Evolutionary conservation across 2,329 filamentous ascomycete genomes (phyloP).

Genomic region (Ophiostoma sp.): DNA sequence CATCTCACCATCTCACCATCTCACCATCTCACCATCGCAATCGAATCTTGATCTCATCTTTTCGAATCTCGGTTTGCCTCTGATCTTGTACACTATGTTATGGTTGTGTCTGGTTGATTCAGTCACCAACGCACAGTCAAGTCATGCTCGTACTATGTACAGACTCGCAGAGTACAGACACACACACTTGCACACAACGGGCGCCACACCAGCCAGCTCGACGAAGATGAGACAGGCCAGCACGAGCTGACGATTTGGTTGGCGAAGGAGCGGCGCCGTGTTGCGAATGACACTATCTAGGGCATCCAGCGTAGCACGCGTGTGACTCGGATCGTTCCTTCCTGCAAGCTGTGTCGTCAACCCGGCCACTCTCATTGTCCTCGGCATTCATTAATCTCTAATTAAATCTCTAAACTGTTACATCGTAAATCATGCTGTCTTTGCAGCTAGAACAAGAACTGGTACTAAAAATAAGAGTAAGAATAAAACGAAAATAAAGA

Average conservation of each 20-base stretch:
- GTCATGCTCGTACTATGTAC: not conserved
- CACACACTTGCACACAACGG: constrained; percentile 3
- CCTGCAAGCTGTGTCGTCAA: not conserved
- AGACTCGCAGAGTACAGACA: not conserved
- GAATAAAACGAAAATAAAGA: not conserved
- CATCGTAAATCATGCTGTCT: too few species aligned
- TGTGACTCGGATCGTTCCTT: constrained; percentile 3
- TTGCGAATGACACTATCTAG: not conserved
- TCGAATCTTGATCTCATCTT: not conserved
- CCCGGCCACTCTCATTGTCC: not conserved
- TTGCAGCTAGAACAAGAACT: not conserved
- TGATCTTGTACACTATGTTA: not conserved
- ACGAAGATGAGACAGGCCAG: not conserved
- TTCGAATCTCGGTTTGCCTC: not conserved
- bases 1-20: not conserved
- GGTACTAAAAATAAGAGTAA: not conserved
- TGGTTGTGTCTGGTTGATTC: constrained; percentile 10
- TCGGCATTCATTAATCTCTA: too few species aligned
- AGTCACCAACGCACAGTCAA: not conserved
- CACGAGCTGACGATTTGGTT: not conserved
- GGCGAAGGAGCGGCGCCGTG: not conserved
- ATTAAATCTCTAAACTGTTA: too few species aligned
- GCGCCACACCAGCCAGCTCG: not conserved
- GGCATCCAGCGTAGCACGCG: not conserved
- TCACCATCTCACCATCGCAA: not conserved